Evolutionary conservation across 2,329 filamentous ascomycete genomes (phyloP).

Genomic region (Hypocreales sp.): DNA sequence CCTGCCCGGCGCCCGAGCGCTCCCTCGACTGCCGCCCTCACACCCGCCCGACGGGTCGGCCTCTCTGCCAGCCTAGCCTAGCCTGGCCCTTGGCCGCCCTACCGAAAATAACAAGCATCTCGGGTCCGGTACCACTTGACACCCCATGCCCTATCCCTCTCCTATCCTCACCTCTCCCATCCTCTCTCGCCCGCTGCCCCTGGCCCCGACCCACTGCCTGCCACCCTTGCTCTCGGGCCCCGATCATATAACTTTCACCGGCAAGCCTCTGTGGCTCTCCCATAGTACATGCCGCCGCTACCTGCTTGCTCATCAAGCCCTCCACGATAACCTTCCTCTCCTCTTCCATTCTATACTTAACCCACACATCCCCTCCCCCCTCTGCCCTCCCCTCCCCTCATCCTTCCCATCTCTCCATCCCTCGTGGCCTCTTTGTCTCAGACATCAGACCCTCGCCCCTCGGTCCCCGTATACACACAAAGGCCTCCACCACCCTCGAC

Average conservation of each 20-base stretch:
- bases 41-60: conserved; percentile 1
- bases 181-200: conserved; percentile 4
- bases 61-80: too few species aligned
- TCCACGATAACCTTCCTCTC: conserved; percentile 1
- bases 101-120: conserved; percentile 4
- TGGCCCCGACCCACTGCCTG: conserved; percentile 4
- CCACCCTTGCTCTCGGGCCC: conserved; percentile 4
- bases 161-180: conserved; percentile 1
- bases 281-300: neutral
- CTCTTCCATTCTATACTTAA: neutral
- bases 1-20: conserved; percentile 7
- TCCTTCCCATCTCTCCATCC: neutral
- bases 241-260: conserved; percentile 4
- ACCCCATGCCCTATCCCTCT: conserved; percentile 2
- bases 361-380: conserved; percentile 2
- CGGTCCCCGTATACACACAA: conserved; percentile 1
- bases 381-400: neutral
- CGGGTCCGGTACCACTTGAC: conserved; percentile 4
- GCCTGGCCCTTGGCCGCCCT: conserved; percentile 1
- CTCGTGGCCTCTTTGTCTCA: conserved; percentile 3
- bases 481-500: conserved; percentile 1
- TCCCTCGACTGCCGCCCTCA: conserved; percentile 4
- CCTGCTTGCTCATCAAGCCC: neutral
- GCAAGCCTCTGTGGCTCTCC: conserved; percentile 2
- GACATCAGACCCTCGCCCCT: conserved; percentile 2